These are phyloP conservation scores for Fragilaria radians DNA, from an alignment of 108 stramenopile species.

Conservation along the genomic window DNA sequence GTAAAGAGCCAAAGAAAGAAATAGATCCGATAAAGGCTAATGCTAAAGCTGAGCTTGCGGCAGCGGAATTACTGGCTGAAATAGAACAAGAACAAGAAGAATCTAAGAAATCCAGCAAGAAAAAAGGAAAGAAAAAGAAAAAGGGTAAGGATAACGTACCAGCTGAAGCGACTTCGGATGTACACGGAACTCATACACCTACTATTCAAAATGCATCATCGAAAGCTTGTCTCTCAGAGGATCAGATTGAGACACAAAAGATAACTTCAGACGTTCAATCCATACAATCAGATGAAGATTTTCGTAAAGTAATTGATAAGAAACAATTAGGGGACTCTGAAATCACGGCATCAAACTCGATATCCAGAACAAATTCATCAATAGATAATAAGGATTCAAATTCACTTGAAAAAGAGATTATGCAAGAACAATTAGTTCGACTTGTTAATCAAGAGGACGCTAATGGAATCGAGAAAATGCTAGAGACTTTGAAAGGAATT, in stretches of 20 bases:
- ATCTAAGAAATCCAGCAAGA: constrained; percentile 32
- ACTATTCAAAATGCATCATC: too few species aligned
- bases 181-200: not conserved
- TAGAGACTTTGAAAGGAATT: constrained; percentile 70
- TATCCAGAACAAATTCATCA: too few species aligned
- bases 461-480: constrained; percentile 65
- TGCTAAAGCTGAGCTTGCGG: constrained; percentile 83
- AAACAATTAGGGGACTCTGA: not conserved
- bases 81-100: constrained; percentile 78
- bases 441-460: constrained; percentile 51
- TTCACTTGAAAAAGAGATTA: too few species aligned
- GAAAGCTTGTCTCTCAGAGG: too few species aligned
- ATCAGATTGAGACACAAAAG: not conserved
- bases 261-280: not conserved
- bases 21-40: constrained; percentile 1
- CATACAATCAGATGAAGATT: not conserved
- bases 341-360: too few species aligned
- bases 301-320: not conserved
- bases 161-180: not conserved
- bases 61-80: constrained; percentile 79
- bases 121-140: constrained; percentile 83
- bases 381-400: too few species aligned
- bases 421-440: constrained; percentile 37
- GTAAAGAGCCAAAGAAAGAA: not conserved
- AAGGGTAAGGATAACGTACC: not conserved